These are phyloP conservation scores for Trichophyton schoenleinii DNA, from an alignment of 2,329 filamentous ascomycete genomes.

Conservation along the genomic window DNA sequence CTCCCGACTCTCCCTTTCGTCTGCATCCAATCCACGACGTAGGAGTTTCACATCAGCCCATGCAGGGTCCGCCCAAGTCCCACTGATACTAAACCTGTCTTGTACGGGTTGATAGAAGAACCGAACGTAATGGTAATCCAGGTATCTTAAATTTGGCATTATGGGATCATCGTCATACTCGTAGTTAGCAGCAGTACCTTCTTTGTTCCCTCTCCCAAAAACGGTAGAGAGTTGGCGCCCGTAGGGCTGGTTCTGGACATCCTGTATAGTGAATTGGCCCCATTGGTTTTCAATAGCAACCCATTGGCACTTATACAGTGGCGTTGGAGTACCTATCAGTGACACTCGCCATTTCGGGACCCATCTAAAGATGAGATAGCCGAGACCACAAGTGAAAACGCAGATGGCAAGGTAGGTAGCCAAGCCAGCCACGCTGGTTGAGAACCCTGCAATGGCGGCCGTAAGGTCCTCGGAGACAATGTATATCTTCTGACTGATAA, in stretches of 20 bases:
- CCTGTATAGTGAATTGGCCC: slow-evolving; percentile 75
- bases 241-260: slow-evolving; percentile 49
- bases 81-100: slow-evolving; percentile 77
- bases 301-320: slow-evolving; percentile 71
- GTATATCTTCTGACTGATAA: slow-evolving; percentile 77
- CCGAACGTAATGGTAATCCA: slow-evolving; percentile 89
- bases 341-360: slow-evolving; percentile 74
- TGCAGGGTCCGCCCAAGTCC: slow-evolving; percentile 83
- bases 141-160: slow-evolving; percentile 57
- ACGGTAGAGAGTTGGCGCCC: slow-evolving; percentile 52
- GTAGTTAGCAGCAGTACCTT: slow-evolving; percentile 50
- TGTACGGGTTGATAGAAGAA: slow-evolving; percentile 82
- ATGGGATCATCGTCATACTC: slow-evolving; percentile 64
- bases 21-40: slow-evolving; percentile 68
- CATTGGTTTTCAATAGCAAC: slow-evolving; percentile 96
- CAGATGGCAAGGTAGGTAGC: slow-evolving; percentile 59
- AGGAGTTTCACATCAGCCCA: slow-evolving; percentile 71
- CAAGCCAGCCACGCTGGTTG: slow-evolving; percentile 59
- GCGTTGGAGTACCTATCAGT: slow-evolving; percentile 55
- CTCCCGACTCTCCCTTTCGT: slow-evolving; percentile 73
- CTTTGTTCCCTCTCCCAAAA: slow-evolving; percentile 40
- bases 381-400: slow-evolving; percentile 58
- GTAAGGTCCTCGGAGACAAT: slow-evolving; percentile 89
- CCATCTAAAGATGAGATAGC: slow-evolving; percentile 79
- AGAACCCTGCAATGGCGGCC: slow-evolving; percentile 84